Conservation (phyloP, 164 flowering plant genomes). For the Magnolia kwangsiensis region DNA sequence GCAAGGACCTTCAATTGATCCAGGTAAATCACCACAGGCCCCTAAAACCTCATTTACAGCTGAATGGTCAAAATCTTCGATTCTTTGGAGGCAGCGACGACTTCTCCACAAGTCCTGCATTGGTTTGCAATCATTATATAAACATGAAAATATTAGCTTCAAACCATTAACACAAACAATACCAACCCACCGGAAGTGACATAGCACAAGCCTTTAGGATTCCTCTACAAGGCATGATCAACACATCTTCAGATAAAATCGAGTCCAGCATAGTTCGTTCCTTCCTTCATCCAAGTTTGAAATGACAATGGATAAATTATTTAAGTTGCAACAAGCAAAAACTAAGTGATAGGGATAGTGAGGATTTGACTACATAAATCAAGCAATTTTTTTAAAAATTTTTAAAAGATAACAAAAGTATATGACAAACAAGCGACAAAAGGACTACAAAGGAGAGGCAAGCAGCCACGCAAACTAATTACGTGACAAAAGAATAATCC, state of each 20-base stretch:
- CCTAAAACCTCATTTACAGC: slow-evolving; percentile 70
- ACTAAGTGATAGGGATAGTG: too few relatives aligned
- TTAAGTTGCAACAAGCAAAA: background rate
- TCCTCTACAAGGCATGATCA: slow-evolving; percentile 81
- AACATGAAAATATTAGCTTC: background rate
- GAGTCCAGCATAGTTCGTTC: slow-evolving; percentile 64
- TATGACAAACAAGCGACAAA: background rate
- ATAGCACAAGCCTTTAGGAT: slow-evolving; percentile 82
- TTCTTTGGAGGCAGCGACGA: slow-evolving; percentile 50
- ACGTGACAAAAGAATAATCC: too few relatives aligned
- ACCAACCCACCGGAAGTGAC: slow-evolving; percentile 75
- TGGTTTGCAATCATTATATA: background rate
- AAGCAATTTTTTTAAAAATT: too few relatives aligned
- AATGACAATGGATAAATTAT: background rate
- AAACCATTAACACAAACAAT: slow-evolving; percentile 5
- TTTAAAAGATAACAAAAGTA: background rate
- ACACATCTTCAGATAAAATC: slow-evolving; percentile 57
- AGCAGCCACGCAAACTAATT: too few relatives aligned
- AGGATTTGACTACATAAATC: too few relatives aligned
- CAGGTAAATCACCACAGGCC: slow-evolving; percentile 63
- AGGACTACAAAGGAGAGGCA: background rate
- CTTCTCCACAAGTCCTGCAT: slow-evolving; percentile 90
- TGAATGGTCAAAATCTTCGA: slow-evolving; percentile 92
- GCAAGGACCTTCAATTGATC: slow-evolving; percentile 43
- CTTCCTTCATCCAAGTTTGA: slow-evolving; percentile 46